Base-by-base conservation (phyloP, 2,329 filamentous ascomycete genomes). In the Trichoderma simmonsii region DNA sequence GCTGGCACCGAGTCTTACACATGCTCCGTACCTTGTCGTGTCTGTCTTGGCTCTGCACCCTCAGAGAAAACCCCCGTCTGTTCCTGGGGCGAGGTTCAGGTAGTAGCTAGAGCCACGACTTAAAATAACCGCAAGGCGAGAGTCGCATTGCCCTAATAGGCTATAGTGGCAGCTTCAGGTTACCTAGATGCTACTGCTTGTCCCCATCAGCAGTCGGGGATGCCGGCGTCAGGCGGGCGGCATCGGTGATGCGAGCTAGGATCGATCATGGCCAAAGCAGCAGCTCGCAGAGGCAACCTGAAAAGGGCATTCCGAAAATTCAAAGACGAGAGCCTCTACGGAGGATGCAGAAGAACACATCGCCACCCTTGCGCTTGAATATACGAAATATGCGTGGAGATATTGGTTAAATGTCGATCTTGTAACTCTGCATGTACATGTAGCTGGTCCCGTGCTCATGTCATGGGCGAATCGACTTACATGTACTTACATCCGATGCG, bases 381-480 rank as follows among this genome's bases (percentile, higher is more conserved):
- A 15, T 28, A 30, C 54, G 54, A 51, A 51, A 12, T 54, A 3
- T 54, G 14, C 48, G 48, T 54, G 48, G 48, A 24, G 48, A 54
- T 24, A 3, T 54, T 43, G 54, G 64, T 43, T 61, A n/a, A 34
- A 61, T 69, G 66, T 69, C 66, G 66, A 69, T 69, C 66, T 36
- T 51, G 43, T n/a, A 15, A 65, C 62, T 1, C 62, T 4, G 18
- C 6, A 48, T 34, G 14, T 56, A 34, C 63, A 51, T 30, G 54
- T 26, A 43, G 54, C 57, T 54, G 66, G 66, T 69, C 66, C 39
- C 66, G 66, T 69, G 66, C 66, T 62, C 57, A 54, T 61, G 39
- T 26, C 9, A 14, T 39, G 32, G 48, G 64, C 57, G 57, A 70
- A 70, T 70, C 67, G 59, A 69, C 57, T 60, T 60, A 60, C 57